phyloP scores from a whole-genome alignment of 1,284 basidiomycete genomes.

The Cutaneotrichosporon sp. region DNA sequence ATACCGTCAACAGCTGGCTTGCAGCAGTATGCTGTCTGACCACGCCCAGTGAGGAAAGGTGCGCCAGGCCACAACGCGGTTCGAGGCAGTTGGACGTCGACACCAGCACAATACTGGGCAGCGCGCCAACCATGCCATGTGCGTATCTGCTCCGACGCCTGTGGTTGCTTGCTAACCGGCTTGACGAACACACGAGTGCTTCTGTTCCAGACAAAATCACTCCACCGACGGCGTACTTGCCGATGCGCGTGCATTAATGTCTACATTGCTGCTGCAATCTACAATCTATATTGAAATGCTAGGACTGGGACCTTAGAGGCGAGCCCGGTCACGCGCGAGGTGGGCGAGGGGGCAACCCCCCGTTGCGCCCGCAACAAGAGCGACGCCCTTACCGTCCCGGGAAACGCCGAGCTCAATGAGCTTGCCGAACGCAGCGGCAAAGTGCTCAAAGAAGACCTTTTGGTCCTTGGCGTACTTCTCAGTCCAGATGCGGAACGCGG shows the following conservation, averaged over 20 bases:
- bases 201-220: no score
- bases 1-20: no score
- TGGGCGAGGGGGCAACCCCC: constrained; percentile 48
- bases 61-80: no score
- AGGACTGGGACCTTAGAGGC: constrained; percentile 2
- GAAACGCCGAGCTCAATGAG: constrained; percentile 55
- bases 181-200: no score
- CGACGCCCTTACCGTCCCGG: constrained; percentile 49
- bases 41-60: no score
- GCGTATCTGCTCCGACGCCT: no score
- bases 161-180: no score
- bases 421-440: constrained; percentile 54
- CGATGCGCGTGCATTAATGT: not conserved
- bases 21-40: no score
- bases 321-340: constrained; percentile 10
- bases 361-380: constrained; percentile 47
- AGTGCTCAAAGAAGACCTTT: constrained; percentile 59
- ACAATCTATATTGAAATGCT: not conserved
- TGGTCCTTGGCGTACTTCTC: constrained; percentile 58
- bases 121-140: no score
- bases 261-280: not conserved
- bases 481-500: constrained; percentile 53
- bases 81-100: no score
- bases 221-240: not conserved
- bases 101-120: no score